phyloP scores from a whole-genome alignment of 2,329 filamentous ascomycete genomes.

The Daldinia sp. region DNA sequence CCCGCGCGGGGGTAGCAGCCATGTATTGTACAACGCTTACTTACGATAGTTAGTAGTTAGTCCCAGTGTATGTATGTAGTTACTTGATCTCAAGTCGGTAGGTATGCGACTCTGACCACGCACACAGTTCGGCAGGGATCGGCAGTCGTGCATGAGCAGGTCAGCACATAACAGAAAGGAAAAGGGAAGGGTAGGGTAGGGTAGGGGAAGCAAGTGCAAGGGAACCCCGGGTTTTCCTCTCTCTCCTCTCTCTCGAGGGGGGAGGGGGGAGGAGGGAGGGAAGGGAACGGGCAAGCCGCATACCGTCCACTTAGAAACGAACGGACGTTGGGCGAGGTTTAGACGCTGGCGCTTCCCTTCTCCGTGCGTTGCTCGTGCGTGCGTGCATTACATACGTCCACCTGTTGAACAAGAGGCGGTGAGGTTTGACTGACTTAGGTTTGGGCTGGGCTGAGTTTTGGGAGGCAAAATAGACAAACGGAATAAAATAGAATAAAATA shows the following conservation, averaged over 20 bases:
- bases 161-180: conserved; percentile 32
- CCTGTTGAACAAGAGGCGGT: conserved; percentile 38
- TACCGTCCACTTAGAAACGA: conserved; percentile 35
- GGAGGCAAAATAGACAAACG: not conserved
- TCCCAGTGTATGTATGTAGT: not conserved
- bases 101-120: conserved; percentile 43
- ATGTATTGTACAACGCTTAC: conserved; percentile 14
- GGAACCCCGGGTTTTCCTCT: conserved; percentile 37
- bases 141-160: conserved; percentile 43
- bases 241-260: conserved; percentile 6
- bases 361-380: conserved; percentile 7
- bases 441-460: not conserved
- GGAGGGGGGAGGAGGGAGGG: too few species aligned
- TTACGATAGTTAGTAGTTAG: conserved; percentile 1
- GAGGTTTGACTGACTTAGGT: conserved; percentile 16
- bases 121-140: conserved; percentile 43
- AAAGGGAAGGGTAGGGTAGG: not conserved
- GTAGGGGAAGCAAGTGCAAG: conserved; percentile 13
- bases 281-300: conserved; percentile 27
- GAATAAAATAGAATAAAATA: not conserved
- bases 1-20: conserved; percentile 17
- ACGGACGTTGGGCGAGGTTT: conserved; percentile 6
- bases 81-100: conserved; percentile 5
- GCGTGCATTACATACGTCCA: conserved; percentile 19
- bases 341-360: not conserved